Conservation (phyloP, 2,329 filamentous ascomycete genomes). For the Kalmusia sp. region DNA sequence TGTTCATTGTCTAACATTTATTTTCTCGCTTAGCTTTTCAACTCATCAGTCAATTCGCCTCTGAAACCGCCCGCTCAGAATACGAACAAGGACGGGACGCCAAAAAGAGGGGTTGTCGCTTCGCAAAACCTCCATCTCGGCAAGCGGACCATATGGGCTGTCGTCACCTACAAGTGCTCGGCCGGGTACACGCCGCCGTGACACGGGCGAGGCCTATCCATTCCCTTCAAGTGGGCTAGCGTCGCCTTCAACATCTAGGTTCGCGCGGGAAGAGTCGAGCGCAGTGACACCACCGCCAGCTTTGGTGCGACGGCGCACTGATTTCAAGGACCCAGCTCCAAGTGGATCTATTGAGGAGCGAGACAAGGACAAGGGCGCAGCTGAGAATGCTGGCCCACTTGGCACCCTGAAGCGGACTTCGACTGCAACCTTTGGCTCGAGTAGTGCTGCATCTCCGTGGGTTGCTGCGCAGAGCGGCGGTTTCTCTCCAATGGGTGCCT, state of each 20-base stretch:
- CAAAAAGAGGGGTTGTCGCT: conserved; percentile 65
- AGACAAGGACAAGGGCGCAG: conserved; percentile 53
- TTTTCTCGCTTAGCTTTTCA: conserved; percentile 69
- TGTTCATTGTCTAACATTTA: conserved; percentile 20
- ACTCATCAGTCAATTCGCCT: conserved; percentile 89
- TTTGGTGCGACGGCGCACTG: conserved; percentile 67
- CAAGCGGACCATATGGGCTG: conserved; percentile 69
- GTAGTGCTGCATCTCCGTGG: conserved; percentile 63
- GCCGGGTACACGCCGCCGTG: conserved; percentile 79
- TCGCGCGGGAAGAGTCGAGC: conserved; percentile 69
- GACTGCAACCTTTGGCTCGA: conserved; percentile 61
- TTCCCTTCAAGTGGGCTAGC: conserved; percentile 59
- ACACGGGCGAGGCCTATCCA: conserved; percentile 76
- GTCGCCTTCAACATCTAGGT: conserved; percentile 69
- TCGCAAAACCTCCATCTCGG: conserved; percentile 84
- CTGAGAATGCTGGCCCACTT: conserved; percentile 56
- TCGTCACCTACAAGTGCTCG: conserved; percentile 77
- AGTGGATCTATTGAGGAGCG: conserved; percentile 57
- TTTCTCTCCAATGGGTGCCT: conserved; percentile 79
- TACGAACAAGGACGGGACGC: conserved; percentile 66
- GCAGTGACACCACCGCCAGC: conserved; percentile 67
- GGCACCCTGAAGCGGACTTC: conserved; percentile 63
- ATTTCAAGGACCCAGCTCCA: conserved; percentile 60
- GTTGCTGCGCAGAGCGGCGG: conserved; percentile 66
- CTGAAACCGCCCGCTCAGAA: conserved; percentile 82